These are phyloP conservation scores for Phanerochaete sordida DNA, from an alignment of 768 basidiomycete genomes.

Conservation along the genomic window DNA sequence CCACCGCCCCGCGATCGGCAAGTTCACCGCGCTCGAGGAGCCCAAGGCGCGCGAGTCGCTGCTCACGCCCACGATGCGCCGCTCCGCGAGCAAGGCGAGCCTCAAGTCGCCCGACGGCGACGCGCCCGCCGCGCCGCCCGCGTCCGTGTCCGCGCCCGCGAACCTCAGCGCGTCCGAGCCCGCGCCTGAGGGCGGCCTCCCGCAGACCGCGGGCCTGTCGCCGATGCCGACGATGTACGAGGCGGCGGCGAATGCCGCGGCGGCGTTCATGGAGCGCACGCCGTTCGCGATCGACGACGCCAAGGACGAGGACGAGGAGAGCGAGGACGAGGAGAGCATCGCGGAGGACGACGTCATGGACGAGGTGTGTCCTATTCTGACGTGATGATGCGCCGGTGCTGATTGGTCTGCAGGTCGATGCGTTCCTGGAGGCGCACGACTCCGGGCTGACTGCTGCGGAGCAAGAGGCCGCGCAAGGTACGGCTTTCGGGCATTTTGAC, in stretches of 20 bases:
- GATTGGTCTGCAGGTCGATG: slow-evolving; percentile 79
- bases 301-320: slow-evolving; percentile 70
- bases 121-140: slow-evolving; percentile 25
- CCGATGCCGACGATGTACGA: slow-evolving; percentile 61
- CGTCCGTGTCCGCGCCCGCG: slow-evolving; percentile 35
- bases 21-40: slow-evolving; percentile 80
- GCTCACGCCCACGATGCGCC: slow-evolving; percentile 66
- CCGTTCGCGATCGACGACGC: slow-evolving; percentile 98
- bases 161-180: slow-evolving; percentile 47
- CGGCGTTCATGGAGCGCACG: slow-evolving; percentile 77
- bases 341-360: slow-evolving; percentile 84
- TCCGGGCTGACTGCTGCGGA: slow-evolving; percentile 79
- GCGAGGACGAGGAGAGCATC: slow-evolving; percentile 43
- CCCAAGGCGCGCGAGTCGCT: slow-evolving; percentile 87
- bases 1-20: slow-evolving; percentile 80
- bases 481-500: slow-evolving; percentile 13
- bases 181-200: background rate
- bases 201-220: slow-evolving; percentile 34
- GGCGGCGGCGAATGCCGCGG: slow-evolving; percentile 72
- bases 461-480: slow-evolving; percentile 73
- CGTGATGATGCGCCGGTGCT: too few species aligned
- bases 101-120: slow-evolving; percentile 28
- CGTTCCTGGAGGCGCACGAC: slow-evolving; percentile 93
- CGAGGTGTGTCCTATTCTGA: slow-evolving; percentile 53
- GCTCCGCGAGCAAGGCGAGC: slow-evolving; percentile 53